Conservation (phyloP, 75 land plant species). For the Adiantum capillusveneris region DNA sequence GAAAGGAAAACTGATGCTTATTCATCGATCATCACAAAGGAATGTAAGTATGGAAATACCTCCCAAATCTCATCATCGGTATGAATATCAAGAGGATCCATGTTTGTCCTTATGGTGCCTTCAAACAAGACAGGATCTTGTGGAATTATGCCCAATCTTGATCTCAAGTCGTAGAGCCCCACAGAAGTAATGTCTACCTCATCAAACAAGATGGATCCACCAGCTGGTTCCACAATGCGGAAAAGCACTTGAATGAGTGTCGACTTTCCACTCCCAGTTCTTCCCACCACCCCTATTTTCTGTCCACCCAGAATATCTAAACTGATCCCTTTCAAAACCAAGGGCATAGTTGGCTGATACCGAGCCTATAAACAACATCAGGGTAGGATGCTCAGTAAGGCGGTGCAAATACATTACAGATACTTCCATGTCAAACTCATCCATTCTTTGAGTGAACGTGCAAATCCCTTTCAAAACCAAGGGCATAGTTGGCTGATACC, state of each 20-base stretch:
- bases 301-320: constrained; percentile 22
- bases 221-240: constrained; percentile 36
- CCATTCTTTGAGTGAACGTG: no score
- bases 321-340: constrained; percentile 30
- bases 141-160: constrained; percentile 39
- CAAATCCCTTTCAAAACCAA: constrained; percentile 33
- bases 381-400: no score
- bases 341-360: constrained; percentile 27
- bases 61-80: constrained; percentile 38
- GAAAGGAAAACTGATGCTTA: neutral
- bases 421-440: no score
- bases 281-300: constrained; percentile 33
- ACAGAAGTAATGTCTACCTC: constrained; percentile 27
- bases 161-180: constrained; percentile 37
- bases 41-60: constrained; percentile 7
- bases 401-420: no score
- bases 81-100: constrained; percentile 32
- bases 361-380: constrained; percentile 18
- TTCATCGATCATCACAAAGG: neutral
- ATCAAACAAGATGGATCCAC: constrained; percentile 34
- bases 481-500: constrained; percentile 29
- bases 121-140: constrained; percentile 44
- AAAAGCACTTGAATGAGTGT: constrained; percentile 38
- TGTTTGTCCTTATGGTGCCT: constrained; percentile 33
- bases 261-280: constrained; percentile 47